Base-by-base conservation (phyloP, 306 rosid genomes). In the Cajanus cajan region DNA sequence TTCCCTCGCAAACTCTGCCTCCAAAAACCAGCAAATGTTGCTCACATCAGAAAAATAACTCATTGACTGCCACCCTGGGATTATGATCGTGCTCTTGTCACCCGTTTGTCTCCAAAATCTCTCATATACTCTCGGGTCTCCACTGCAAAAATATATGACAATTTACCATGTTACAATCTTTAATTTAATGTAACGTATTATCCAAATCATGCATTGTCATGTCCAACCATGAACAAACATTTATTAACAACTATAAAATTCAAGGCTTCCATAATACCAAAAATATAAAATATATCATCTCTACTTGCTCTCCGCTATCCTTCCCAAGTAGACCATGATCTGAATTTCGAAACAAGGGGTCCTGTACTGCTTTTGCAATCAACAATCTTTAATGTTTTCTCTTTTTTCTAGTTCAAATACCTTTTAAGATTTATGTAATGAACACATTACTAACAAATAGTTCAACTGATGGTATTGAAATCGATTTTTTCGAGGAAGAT, bases 11-110 rank as follows among this genome's bases (percentile, higher is more conserved):
- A 94, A 81, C 77, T 92, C 94, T 2, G 92, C 80, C 86, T 92
- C 97, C 39, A 94, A 77, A 71, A 94, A 94, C 98, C 98, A 94
- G 71, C 98, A 94, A 16, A 89, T 44, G 79, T 88, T 89, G 34
- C 76, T 83, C 5, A 78, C 78, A 80, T 89, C 94, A 0, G 97
- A 88, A 48, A 94, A 92, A 85, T 94, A 94, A 59, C 96, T 90
- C 83, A 94, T 87, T 0, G 90, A 83, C 18, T 94, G 90, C 98
- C 98, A 94, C 6, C 98, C 97, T 2, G 72, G 85, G 43, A 92
- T 94, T 72, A 76, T 83, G 4, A 94, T 73, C 37, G 87, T 88
- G 45, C 86, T 86, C 73, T 81, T 82, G 25, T 90, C 97, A 6
- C 93, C 93, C 82, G 68, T 84, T 68, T 82, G 80, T 82, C 90